Percentiles rank a stretch among this genome's conserved stretches.
These are phyloP conservation scores for Mycena sanguinolenta DNA, from an alignment of 768 basidiomycete genomes.

Conservation along the genomic window DNA sequence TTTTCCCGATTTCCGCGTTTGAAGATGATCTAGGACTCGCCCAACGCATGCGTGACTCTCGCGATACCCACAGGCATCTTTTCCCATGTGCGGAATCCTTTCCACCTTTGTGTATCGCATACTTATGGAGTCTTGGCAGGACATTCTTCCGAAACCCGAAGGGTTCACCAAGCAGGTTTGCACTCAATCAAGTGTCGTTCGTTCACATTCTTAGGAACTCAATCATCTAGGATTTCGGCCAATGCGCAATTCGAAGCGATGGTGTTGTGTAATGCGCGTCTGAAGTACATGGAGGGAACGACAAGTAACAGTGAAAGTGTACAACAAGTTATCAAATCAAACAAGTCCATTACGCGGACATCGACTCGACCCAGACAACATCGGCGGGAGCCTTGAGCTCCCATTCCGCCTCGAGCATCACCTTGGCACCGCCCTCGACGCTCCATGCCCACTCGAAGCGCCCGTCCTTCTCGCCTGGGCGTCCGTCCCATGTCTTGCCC, in stretches of 20 bases:
- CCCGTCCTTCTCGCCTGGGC: conserved; percentile 68
- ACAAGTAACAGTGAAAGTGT: conserved; percentile 6
- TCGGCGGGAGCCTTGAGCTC: conserved; percentile 62
- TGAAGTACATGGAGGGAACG: not conserved
- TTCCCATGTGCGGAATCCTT: conserved; percentile 61
- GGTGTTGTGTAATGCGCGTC: conserved; percentile 26
- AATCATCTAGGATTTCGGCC: conserved; percentile 26
- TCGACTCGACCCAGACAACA: conserved; percentile 44
- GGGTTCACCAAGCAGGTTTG: conserved; percentile 64
- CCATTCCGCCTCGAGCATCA: conserved; percentile 63
- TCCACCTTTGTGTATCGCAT: not conserved
- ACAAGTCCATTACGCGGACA: conserved; percentile 6
- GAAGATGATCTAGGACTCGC: conserved; percentile 65
- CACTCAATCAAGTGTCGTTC: not conserved
- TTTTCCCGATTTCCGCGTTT: not conserved
- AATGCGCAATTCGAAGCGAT: conserved; percentile 38
- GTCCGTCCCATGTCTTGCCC: conserved; percentile 55
- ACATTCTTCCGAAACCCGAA: conserved; percentile 75
- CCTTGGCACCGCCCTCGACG: conserved; percentile 57
- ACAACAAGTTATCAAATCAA: not conserved
- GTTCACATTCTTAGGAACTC: not conserved
- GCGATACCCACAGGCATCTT: conserved; percentile 85
- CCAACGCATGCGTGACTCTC: conserved; percentile 83
- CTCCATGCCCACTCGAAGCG: conserved; percentile 67
- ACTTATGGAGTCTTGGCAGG: conserved; percentile 50